Percentiles rank a stretch among this genome's conserved stretches.
Conservation (phyloP, 805 yeast species). For the Kazachstania taianensis region DNA sequence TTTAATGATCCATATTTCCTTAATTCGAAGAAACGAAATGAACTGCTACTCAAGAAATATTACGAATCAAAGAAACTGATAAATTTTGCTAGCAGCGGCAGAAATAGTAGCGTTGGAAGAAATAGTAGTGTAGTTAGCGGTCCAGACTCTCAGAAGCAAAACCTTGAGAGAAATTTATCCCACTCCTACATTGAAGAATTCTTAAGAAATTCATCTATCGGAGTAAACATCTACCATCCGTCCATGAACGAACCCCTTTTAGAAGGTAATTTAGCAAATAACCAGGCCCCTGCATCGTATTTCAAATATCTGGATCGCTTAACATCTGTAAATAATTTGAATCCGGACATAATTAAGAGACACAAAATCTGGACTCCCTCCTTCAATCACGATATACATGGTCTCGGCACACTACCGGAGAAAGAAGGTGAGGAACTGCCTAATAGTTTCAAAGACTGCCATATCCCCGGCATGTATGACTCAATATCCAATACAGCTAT, state of each 20-base stretch:
- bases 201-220: neutral
- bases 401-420: neutral
- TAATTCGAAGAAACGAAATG: neutral
- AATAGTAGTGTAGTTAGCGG: conserved; percentile 1
- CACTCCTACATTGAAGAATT: conserved; percentile 1
- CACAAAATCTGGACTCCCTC: conserved; percentile 1
- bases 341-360: neutral
- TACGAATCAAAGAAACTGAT: conserved; percentile 1
- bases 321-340: neutral
- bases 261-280: neutral
- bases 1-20: neutral
- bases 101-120: neutral
- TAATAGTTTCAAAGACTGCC: conserved; percentile 8
- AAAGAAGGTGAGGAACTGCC: conserved; percentile 8
- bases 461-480: conserved; percentile 12
- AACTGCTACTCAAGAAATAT: conserved; percentile 1
- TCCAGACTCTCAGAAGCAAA: conserved; percentile 3
- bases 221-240: neutral
- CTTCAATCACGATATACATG: neutral
- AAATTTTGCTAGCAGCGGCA: neutral
- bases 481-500: conserved; percentile 17
- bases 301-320: conserved; percentile 1
- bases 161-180: conserved; percentile 1
- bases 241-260: neutral
- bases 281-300: conserved; percentile 1